Evolutionary conservation across 225 moss, liverwort and hornwort species (phyloP).

Genomic region (Pseudisothecium myosuroides): DNA sequence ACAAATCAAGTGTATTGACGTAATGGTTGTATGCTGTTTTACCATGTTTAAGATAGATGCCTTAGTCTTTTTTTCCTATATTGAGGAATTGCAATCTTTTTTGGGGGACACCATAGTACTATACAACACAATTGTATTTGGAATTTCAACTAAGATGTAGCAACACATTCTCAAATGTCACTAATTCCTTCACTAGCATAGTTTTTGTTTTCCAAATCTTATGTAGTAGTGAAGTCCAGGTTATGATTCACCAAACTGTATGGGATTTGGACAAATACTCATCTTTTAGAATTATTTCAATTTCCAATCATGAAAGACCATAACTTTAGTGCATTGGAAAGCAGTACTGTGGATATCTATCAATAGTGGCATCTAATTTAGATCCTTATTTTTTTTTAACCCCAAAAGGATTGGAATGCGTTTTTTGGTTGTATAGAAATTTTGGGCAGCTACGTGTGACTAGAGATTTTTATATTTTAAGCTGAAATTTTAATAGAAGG

Average conservation of each 20-base stretch:
- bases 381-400: too few relatives aligned
- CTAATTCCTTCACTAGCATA: not conserved
- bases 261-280: not conserved
- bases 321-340: not conserved
- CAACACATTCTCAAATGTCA: not conserved
- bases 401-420: too few relatives aligned
- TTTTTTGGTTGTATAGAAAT: too few relatives aligned
- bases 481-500: too few relatives aligned
- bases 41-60: too few relatives aligned
- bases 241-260: not conserved
- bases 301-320: not conserved
- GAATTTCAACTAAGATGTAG: not conserved
- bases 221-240: not conserved
- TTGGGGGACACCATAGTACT: too few relatives aligned
- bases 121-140: not conserved
- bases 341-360: rapidly evolving
- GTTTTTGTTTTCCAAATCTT: not conserved
- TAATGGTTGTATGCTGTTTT: not conserved
- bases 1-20: not conserved
- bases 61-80: too few relatives aligned
- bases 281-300: not conserved
- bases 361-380: too few relatives aligned
- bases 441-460: too few relatives aligned
- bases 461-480: too few relatives aligned
- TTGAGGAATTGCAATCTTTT: too few relatives aligned